Percentiles rank a stretch among this genome's conserved stretches.
These are phyloP conservation scores for Tulasnella calospora DNA, from an alignment of 768 basidiomycete genomes.

Conservation along the genomic window DNA sequence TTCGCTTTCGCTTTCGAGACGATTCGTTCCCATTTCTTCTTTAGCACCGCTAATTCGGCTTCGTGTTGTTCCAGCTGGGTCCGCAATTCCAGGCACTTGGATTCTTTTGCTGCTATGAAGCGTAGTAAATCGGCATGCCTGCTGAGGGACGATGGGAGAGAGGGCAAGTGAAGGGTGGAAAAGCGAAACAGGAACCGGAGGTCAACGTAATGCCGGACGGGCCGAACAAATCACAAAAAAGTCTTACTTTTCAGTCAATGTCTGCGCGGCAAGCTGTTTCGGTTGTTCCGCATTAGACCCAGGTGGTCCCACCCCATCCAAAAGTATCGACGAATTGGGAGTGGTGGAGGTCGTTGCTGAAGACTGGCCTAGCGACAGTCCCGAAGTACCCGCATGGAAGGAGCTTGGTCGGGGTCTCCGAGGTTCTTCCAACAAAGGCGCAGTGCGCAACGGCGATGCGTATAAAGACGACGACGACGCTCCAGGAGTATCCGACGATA, in stretches of 20 bases:
- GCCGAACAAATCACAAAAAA: not conserved
- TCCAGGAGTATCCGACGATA: conserved; percentile 32
- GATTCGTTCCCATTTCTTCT: conserved; percentile 80
- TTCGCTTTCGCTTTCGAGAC: conserved; percentile 36
- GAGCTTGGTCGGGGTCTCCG: not conserved
- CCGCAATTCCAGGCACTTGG: conserved; percentile 74
- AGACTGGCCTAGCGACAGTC: not conserved
- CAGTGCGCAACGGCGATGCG: not conserved
- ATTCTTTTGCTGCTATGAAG: conserved; percentile 82
- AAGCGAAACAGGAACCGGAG: conserved; percentile 7
- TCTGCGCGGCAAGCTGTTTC: not conserved
- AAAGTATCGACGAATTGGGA: not conserved
- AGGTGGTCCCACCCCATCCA: not conserved
- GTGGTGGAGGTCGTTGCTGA: not conserved
- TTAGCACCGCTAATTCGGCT: conserved; percentile 65
- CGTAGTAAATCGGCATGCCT: conserved; percentile 79
- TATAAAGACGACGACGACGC: not conserved
- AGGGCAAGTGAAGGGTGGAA: not conserved
- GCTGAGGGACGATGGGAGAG: not conserved
- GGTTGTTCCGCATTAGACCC: not conserved
- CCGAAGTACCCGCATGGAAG: not conserved
- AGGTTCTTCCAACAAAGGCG: conserved; percentile 13
- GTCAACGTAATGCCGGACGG: not conserved
- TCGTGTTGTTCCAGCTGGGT: conserved; percentile 69
- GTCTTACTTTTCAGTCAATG: conserved; percentile 4